Base-by-base conservation (phyloP, 176 grass and related monocot genomes). In the Carex cristatella region DNA sequence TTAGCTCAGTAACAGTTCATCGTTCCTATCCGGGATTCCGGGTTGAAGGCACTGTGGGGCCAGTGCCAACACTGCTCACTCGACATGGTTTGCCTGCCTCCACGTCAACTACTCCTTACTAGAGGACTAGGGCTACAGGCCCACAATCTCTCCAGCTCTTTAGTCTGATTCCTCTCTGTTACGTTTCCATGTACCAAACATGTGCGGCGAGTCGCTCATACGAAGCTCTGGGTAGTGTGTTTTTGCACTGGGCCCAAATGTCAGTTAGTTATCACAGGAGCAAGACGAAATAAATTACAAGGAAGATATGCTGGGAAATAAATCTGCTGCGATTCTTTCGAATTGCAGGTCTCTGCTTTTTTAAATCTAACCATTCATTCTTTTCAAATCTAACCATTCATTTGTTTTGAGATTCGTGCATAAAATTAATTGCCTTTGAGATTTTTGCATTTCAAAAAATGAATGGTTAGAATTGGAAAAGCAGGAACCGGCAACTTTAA, bases 21-120 rank as follows among this genome's bases (percentile, higher is more conserved):
- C 62, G 10, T 69, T 69, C 81, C 81, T 83, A 83, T 83, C 63
- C 27, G 40, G 5, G 19, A 54, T 57, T 83, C 63, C 27, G 40
- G 5, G 19, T 67, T 57, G 27, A 56, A 35, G 23, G 44, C 49
- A 15, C 15, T 10, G 37, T 82, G 80, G 59, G 69, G 62, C 63
- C 63, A 83, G 63, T 30, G 23, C 9, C 2, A 82, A 13, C 2
- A 58, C 44, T 55, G 63, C 23, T 23, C 23, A 23, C 23, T 23
- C 23, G 81, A 56, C 64, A 46, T 69, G 81, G 81, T 64, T 69
- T 19, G 27, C 5, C 12, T 83, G 44, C 9, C 62, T 83, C 81
- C 81, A 83, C 81, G 81, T 83, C 62, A 51, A 40, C 79, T 57
- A 8, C 73, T 57, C 8, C 14, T 46, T 6, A 46, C 38, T 37